A percentile compares a stretch with the other conserved stretches of the same genome.
Conservation (phyloP, 2,329 filamentous ascomycete genomes). For the Diaporthe australafricana region DNA sequence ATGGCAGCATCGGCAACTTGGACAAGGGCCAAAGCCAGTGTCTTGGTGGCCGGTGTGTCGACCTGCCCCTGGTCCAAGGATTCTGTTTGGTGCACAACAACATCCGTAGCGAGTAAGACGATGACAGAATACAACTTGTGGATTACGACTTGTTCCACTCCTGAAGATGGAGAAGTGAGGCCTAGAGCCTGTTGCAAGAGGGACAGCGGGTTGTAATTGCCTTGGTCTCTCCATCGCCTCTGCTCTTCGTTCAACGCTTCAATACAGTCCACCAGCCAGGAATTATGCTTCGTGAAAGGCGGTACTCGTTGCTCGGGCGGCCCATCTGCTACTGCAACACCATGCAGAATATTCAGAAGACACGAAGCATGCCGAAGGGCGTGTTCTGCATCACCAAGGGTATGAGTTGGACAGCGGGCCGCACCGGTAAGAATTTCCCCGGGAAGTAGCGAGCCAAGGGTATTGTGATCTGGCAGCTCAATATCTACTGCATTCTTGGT, state of each 20-base stretch:
- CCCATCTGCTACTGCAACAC: slow-evolving; percentile 51
- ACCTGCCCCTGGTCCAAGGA: slow-evolving; percentile 39
- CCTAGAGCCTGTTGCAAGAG: slow-evolving; percentile 52
- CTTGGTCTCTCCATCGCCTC: slow-evolving; percentile 49
- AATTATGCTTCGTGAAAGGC: slow-evolving; percentile 53
- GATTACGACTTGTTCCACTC: slow-evolving; percentile 35
- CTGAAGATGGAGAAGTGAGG: slow-evolving; percentile 23
- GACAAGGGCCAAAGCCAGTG: slow-evolving; percentile 41
- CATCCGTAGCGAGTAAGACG: slow-evolving; percentile 40
- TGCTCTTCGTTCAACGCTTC: slow-evolving; percentile 56
- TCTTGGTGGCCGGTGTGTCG: slow-evolving; percentile 34
- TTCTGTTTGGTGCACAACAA: slow-evolving; percentile 36
- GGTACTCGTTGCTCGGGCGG: slow-evolving; percentile 46
- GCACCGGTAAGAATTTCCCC: slow-evolving; percentile 39
- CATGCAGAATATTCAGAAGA: slow-evolving; percentile 57
- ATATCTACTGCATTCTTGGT: slow-evolving; percentile 38
- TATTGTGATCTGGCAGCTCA: slow-evolving; percentile 52
- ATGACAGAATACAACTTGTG: slow-evolving; percentile 46
- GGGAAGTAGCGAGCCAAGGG: slow-evolving; percentile 47
- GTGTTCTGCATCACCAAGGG: slow-evolving; percentile 53
- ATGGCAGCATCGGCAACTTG: slow-evolving; percentile 41
- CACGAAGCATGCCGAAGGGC: slow-evolving; percentile 59
- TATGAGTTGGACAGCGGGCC: slow-evolving; percentile 53
- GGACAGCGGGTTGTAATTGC: slow-evolving; percentile 47
- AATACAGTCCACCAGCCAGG: slow-evolving; percentile 64